Percentiles rank a stretch among this genome's conserved stretches.
Conservation (phyloP, 768 basidiomycete species). For the Pleurotus tuber-regium region DNA sequence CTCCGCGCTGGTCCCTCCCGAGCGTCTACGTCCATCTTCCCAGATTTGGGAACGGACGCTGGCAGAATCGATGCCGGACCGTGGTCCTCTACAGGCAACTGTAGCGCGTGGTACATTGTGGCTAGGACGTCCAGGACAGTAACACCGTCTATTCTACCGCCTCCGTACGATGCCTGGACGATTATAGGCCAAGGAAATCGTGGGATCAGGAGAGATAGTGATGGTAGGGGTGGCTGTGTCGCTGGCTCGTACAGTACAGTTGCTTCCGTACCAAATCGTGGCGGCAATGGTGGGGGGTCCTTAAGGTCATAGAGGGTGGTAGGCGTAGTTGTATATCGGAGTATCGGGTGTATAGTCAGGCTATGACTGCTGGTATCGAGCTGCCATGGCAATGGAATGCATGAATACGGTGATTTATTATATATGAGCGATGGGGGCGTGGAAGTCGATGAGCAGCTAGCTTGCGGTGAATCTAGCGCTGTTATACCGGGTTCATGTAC, state of each 20-base stretch:
- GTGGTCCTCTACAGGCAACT: constrained; percentile 1
- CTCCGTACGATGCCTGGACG: neutral
- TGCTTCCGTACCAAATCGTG: neutral
- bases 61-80: neutral
- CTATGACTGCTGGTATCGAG: neutral
- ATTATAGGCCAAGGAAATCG: constrained; percentile 1
- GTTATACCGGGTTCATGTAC: neutral
- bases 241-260: constrained; percentile 2
- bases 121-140: neutral
- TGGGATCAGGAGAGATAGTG: neutral
- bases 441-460: neutral
- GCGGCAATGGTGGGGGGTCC: neutral
- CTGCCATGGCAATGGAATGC: constrained; percentile 1
- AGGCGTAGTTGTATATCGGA: neutral
- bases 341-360: neutral
- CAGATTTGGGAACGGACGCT: neutral
- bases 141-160: neutral
- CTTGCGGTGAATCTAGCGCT: neutral
- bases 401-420: constrained; percentile 1
- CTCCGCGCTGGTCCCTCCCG: neutral
- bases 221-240: neutral
- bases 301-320: neutral
- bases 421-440: neutral
- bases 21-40: too few species aligned
- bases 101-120: neutral